Conservation (phyloP, 176 grass and related monocot genomes). For the Chloris gayana region DNA sequence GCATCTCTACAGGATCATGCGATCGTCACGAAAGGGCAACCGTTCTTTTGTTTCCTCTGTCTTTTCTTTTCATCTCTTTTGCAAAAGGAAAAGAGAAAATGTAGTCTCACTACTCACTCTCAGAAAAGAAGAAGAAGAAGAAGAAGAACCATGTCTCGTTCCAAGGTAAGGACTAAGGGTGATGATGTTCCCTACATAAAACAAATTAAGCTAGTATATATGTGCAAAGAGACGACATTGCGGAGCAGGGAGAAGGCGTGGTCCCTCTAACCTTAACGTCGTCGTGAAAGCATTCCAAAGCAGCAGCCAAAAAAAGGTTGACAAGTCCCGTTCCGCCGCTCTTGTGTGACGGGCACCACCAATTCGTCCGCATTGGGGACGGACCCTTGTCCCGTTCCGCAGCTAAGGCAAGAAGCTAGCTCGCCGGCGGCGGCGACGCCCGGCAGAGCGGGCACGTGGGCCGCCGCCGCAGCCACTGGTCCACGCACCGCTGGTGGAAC, state of each 20-base stretch:
- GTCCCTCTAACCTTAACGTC: neutral
- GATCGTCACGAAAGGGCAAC: neutral
- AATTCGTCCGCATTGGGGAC: too few relatives aligned
- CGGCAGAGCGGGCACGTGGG: slow-evolving; percentile 71
- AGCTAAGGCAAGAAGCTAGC: neutral
- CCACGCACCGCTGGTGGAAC: slow-evolving; percentile 64
- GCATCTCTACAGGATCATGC: neutral
- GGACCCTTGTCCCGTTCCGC: neutral
- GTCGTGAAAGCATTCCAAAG: neutral
- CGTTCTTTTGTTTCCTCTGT: too few relatives aligned
- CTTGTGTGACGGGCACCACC: too few relatives aligned
- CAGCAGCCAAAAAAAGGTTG: too few relatives aligned
- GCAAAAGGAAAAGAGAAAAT: neutral
- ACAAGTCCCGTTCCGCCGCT: too few relatives aligned
- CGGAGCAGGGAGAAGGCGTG: neutral
- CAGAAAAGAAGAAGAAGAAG: neutral
- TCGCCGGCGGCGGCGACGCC: slow-evolving; percentile 3
- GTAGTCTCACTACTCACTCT: neutral
- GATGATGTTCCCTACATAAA: neutral
- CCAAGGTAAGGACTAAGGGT: neutral
- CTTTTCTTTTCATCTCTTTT: neutral
- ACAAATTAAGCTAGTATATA: too few relatives aligned
- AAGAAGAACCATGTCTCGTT: neutral
- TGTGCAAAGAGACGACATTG: too few relatives aligned
- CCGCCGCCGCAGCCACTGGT: slow-evolving; percentile 50